Conservation (phyloP, 257 asterid species). For the Solanum chmielewskii region DNA sequence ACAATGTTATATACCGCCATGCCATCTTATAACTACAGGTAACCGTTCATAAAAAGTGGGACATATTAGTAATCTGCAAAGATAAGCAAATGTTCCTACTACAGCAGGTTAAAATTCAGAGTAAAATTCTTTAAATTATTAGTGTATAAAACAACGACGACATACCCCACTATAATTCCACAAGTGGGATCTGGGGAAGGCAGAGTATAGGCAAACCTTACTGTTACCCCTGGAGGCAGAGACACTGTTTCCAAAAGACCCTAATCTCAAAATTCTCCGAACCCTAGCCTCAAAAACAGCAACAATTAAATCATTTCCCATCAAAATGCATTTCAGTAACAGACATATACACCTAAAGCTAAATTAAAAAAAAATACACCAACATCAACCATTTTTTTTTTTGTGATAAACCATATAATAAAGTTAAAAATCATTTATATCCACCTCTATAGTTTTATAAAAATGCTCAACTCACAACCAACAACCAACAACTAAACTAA, state of each 20-base stretch:
- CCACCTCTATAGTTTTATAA: background rate
- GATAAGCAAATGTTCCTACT: background rate
- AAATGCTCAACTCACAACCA: background rate
- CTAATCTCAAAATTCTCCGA: constrained; percentile 2
- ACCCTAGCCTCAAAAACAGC: constrained; percentile 32
- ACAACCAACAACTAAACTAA: background rate
- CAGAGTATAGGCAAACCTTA: background rate
- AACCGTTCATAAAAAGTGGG: background rate
- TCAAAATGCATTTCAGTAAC: constrained; percentile 5
- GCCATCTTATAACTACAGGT: background rate
- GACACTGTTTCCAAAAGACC: background rate
- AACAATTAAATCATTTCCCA: background rate
- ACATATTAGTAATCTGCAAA: background rate
- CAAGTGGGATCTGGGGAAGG: background rate
- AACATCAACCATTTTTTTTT: background rate
- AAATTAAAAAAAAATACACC: background rate
- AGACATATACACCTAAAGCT: background rate
- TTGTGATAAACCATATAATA: background rate
- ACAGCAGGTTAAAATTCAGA: background rate
- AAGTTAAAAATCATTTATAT: background rate
- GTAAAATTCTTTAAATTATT: background rate
- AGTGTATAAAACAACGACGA: background rate
- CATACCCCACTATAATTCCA: background rate
- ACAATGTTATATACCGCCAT: background rate
- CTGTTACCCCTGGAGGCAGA: background rate